These are phyloP conservation scores for Rubroboletus satanas DNA, from an alignment of 768 basidiomycete genomes.

Conservation along the genomic window DNA sequence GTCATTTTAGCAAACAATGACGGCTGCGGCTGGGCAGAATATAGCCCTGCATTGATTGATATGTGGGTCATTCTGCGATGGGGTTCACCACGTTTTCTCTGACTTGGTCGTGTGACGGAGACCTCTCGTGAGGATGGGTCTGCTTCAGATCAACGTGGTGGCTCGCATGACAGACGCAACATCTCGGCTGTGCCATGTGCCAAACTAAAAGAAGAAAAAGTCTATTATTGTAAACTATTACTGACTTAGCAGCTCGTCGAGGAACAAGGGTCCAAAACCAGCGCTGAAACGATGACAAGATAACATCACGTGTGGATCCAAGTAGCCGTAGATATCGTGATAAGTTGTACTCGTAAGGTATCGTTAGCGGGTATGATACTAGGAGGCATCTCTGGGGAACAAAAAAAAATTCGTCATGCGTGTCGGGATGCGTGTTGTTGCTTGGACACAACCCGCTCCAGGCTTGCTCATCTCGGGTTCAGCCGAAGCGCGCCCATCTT, in stretches of 20 bases:
- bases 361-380: not conserved
- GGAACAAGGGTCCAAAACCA: not conserved
- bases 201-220: not conserved
- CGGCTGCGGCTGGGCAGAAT: not conserved
- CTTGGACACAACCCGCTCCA: not conserved
- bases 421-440: not conserved
- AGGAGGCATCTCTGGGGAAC: not conserved
- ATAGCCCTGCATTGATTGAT: not conserved
- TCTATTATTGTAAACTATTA: conserved; percentile 8
- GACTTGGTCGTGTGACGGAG: not conserved
- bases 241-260: not conserved
- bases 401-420: not conserved
- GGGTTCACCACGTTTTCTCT: not conserved
- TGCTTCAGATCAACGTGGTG: not conserved
- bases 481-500: not conserved
- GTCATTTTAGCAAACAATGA: not conserved
- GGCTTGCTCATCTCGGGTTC: no score
- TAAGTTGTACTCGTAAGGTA: conserved; percentile 4
- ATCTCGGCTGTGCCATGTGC: not conserved
- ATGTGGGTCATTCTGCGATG: not conserved
- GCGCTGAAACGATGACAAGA: not conserved
- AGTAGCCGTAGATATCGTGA: conserved; percentile 12
- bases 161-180: not conserved
- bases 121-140: no score
- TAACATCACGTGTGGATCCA: not conserved